Conservation (phyloP, 352 stramenopile genomes). For the Globisporangium paroecandrum region DNA sequence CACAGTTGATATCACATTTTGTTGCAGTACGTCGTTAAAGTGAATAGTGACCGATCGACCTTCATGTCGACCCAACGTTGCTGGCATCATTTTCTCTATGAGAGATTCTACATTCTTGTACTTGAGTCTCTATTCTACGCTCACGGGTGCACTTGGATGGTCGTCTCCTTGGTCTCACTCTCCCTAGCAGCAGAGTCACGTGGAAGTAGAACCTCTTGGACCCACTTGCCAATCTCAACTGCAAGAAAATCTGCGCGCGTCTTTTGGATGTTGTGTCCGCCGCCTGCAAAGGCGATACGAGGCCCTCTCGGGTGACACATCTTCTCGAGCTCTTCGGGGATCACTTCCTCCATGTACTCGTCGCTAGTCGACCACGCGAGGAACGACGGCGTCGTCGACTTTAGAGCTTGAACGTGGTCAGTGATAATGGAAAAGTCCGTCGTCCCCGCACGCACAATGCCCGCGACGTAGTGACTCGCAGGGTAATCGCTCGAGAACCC, state of each 20-base stretch:
- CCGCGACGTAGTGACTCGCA: conserved; percentile 32
- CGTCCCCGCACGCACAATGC: conserved; percentile 39
- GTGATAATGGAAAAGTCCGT: conserved; percentile 39
- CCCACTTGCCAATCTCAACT: conserved; percentile 23
- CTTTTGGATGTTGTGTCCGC: conserved; percentile 66
- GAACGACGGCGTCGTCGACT: conserved; percentile 28
- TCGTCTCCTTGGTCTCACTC: neutral
- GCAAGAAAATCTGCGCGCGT: conserved; percentile 35
- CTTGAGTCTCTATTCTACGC: neutral
- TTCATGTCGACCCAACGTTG: no score
- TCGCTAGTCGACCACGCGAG: conserved; percentile 47
- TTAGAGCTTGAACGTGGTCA: conserved; percentile 24
- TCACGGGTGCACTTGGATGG: neutral
- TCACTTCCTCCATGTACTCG: conserved; percentile 43
- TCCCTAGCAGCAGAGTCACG: neutral
- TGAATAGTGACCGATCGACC: no score
- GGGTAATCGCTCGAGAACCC: conserved; percentile 25
- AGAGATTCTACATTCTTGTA: neutral
- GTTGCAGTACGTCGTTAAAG: no score
- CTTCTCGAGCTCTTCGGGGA: conserved; percentile 30
- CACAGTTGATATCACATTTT: neutral
- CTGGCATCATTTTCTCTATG: neutral
- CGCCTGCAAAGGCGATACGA: conserved; percentile 33
- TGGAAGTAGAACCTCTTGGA: conserved; percentile 16
- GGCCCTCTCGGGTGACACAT: conserved; percentile 27